A percentile compares a stretch with the other conserved stretches of the same genome.
These are phyloP conservation scores for Corylus avellana DNA, from an alignment of 306 rosid genomes.

Conservation along the genomic window DNA sequence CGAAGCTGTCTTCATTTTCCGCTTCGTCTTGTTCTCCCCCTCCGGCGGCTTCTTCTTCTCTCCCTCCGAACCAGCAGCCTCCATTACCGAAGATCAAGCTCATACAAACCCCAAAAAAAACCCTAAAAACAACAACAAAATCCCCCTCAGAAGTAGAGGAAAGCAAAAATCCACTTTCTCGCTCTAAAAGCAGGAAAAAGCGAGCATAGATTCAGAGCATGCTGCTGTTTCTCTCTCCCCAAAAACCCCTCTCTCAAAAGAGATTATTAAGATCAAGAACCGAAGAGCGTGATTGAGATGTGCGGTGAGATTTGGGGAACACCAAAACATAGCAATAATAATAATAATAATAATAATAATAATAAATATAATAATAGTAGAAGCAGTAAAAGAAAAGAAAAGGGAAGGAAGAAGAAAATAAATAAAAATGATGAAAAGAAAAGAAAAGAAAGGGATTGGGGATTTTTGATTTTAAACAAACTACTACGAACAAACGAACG, in stretches of 20 bases:
- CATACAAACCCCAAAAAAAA: conserved; percentile 9
- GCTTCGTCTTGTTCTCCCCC: conserved; percentile 62
- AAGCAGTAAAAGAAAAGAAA: neutral
- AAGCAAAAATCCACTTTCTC: conserved; percentile 28
- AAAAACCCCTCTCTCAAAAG: conserved; percentile 9
- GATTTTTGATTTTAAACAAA: conserved; percentile 23
- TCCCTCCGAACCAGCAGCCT: conserved; percentile 49
- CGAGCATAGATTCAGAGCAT: neutral
- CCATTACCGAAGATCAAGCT: conserved; percentile 51
- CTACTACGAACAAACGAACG: conserved; percentile 31
- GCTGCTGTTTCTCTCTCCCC: no score
- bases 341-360: conserved; percentile 8
- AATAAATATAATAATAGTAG: neutral
- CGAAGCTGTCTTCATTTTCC: conserved; percentile 74
- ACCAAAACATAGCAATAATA: conserved; percentile 29
- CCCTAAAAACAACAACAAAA: neutral
- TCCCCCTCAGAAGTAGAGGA: neutral
- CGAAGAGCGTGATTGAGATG: conserved; percentile 44
- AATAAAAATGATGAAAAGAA: conserved; percentile 1
- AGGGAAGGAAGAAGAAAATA: neutral
- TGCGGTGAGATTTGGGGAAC: conserved; percentile 57
- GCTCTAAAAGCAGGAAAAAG: conserved; percentile 23
- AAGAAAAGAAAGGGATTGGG: conserved; percentile 16
- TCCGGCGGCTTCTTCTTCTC: conserved; percentile 52
- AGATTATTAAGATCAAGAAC: conserved; percentile 27